phyloP scores from a whole-genome alignment of 352 stramenopile species.

The Globisporangium middletonii region DNA sequence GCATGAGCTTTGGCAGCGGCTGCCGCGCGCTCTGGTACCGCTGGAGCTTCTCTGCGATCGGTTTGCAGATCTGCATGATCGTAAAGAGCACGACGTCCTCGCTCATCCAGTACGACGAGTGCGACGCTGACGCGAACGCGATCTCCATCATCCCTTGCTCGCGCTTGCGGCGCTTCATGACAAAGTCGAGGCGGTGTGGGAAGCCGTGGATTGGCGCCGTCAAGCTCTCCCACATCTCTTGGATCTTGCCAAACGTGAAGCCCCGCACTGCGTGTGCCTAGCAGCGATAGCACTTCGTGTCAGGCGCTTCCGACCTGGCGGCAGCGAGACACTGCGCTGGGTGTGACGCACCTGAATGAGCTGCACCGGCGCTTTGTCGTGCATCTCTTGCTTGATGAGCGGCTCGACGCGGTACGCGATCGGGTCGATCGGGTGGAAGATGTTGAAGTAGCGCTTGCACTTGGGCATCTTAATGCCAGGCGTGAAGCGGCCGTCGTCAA shows the following conservation, averaged over 20 bases:
- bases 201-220: constrained; percentile 72
- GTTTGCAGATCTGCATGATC: constrained; percentile 81
- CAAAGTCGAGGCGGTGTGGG: constrained; percentile 74
- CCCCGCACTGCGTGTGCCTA: constrained; percentile 60
- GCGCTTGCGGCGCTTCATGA: constrained; percentile 63
- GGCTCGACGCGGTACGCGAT: constrained; percentile 90
- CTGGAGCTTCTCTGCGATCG: constrained; percentile 74
- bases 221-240: constrained; percentile 66
- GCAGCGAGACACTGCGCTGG: no score
- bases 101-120: constrained; percentile 89
- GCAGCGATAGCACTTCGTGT: neutral
- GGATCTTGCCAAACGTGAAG: constrained; percentile 67
- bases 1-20: constrained; percentile 66
- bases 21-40: constrained; percentile 74
- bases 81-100: constrained; percentile 84
- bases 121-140: constrained; percentile 70
- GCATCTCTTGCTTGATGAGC: constrained; percentile 85
- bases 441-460: constrained; percentile 85
- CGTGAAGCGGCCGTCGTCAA: constrained; percentile 68
- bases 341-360: constrained; percentile 49
- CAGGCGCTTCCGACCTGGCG: no score
- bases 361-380: constrained; percentile 78
- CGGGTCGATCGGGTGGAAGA: constrained; percentile 90
- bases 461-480: constrained; percentile 75
- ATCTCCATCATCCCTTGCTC: constrained; percentile 87